Evolutionary conservation across 164 flowering plant species (phyloP).

Genomic region (Chloranthus sessilifolius): DNA sequence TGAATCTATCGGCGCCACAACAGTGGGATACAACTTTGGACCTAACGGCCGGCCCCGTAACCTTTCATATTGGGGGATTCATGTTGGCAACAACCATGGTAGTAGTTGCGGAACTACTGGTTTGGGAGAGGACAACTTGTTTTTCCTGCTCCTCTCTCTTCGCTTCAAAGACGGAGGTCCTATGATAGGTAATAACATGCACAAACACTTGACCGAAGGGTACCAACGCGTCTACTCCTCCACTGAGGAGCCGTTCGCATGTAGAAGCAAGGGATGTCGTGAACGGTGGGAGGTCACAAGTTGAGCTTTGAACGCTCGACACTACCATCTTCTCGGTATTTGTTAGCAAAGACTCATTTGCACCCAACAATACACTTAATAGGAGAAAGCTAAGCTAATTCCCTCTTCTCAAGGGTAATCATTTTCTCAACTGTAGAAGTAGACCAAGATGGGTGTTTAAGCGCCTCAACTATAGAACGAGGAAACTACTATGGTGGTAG

Average conservation of each 20-base stretch:
- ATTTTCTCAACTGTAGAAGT: no score
- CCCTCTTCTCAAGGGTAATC: no score
- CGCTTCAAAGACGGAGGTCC: slow-evolving; percentile 16
- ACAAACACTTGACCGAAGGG: slow-evolving; percentile 21
- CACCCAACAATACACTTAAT: no score
- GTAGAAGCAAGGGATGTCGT: slow-evolving; percentile 21
- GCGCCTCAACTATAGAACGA: no score
- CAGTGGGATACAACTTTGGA: slow-evolving; percentile 12
- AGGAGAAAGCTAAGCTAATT: no score
- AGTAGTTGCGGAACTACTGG: slow-evolving; percentile 20
- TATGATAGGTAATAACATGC: slow-evolving; percentile 22
- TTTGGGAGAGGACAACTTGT: slow-evolving; percentile 16
- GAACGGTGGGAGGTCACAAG: slow-evolving; percentile 16
- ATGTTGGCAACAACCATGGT: slow-evolving; percentile 19
- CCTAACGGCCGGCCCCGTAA: slow-evolving; percentile 8
- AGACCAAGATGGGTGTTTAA: no score
- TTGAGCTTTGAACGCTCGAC: no score
- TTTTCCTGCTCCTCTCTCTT: slow-evolving; percentile 19
- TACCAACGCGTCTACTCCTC: slow-evolving; percentile 21
- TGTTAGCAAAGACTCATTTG: no score
- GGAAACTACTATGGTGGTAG: no score
- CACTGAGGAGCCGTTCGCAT: slow-evolving; percentile 18
- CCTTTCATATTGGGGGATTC: slow-evolving; percentile 20
- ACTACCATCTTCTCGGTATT: no score
- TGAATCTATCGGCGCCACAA: slow-evolving; percentile 16